Conservation (phyloP, 768 basidiomycete species). For the Inosperma sp. region DNA sequence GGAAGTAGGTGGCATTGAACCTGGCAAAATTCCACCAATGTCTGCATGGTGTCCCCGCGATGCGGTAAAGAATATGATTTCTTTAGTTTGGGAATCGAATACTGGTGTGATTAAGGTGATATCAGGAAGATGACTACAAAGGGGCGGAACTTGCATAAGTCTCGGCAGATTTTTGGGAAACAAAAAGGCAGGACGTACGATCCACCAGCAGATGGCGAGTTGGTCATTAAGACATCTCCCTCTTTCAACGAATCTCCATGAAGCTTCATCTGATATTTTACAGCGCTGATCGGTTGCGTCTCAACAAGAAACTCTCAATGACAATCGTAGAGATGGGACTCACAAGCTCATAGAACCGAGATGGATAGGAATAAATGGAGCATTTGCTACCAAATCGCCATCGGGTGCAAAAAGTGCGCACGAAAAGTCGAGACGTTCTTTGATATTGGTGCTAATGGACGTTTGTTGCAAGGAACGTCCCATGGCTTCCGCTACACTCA, state of each 20-base stretch:
- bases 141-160: neutral
- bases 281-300: conserved; percentile 49
- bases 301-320: conserved; percentile 2
- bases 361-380: conserved; percentile 86
- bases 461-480: conserved; percentile 87
- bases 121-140: conserved; percentile 51
- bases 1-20: conserved; percentile 93
- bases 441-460: conserved; percentile 91
- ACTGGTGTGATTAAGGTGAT: conserved; percentile 94
- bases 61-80: conserved; percentile 91
- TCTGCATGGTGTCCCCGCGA: conserved; percentile 94
- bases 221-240: conserved; percentile 92
- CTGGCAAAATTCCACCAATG: conserved; percentile 88
- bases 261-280: conserved; percentile 84
- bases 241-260: conserved; percentile 69
- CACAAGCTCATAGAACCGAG: conserved; percentile 89
- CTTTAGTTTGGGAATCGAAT: conserved; percentile 56
- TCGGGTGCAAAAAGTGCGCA: conserved; percentile 95
- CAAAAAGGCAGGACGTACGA: conserved; percentile 49
- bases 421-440: conserved; percentile 91
- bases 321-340: conserved; percentile 27
- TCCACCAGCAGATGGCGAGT: conserved; percentile 84
- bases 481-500: conserved; percentile 97
- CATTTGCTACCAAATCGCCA: conserved; percentile 92
- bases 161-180: neutral